Conservation (phyloP, 768 basidiomycete genomes). For the Leccinum incarnatum region DNA sequence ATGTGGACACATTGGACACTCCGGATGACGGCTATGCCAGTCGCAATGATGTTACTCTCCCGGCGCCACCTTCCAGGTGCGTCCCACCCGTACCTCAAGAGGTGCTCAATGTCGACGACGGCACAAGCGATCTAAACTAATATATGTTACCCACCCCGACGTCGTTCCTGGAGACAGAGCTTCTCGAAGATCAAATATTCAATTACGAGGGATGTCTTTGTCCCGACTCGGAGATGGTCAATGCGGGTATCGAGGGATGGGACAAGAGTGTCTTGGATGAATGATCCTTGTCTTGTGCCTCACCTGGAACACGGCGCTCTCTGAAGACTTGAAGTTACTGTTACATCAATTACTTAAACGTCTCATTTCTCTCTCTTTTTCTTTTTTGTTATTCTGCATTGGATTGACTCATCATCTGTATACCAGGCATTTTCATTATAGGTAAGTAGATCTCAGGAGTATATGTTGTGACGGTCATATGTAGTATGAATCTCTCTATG, state of each 20-base stretch:
- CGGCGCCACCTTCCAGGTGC: not conserved
- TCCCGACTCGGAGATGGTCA: constrained; percentile 11
- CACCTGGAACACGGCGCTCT: not conserved
- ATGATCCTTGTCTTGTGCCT: not conserved
- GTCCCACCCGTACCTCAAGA: not conserved
- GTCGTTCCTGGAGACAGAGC: not conserved
- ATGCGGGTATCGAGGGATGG: constrained; percentile 8
- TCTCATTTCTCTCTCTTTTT: not conserved
- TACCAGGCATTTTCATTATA: too few relatives aligned
- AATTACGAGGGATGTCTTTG: constrained; percentile 5
- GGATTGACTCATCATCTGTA: too few relatives aligned
- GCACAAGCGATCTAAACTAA: not conserved
- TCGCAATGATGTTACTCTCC: not conserved
- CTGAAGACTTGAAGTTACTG: not conserved
- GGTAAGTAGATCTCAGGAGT: too few relatives aligned
- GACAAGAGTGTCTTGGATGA: not conserved
- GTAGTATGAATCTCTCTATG: too few relatives aligned
- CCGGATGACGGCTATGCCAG: not conserved
- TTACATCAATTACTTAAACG: not conserved
- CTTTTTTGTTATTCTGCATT: too few relatives aligned
- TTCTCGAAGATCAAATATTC: constrained; percentile 2
- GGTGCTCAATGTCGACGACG: not conserved
- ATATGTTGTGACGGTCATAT: too few relatives aligned
- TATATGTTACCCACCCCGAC: not conserved
- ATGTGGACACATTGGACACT: not conserved